phyloP scores from a whole-genome alignment of 768 basidiomycete genomes.

The Auriculariales sp. region DNA sequence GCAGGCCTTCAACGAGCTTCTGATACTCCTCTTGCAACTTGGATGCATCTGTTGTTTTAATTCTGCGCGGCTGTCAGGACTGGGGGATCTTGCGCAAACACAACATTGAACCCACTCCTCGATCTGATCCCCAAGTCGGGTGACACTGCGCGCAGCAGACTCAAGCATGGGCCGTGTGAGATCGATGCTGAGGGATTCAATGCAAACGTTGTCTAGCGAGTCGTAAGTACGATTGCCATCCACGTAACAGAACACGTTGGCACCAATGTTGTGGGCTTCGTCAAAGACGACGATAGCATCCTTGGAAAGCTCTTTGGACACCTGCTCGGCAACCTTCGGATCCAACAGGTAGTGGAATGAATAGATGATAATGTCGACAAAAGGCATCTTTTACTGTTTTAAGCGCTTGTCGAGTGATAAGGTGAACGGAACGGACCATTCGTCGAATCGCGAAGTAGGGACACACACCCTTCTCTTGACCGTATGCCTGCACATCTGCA shows the following conservation, averaged over 20 bases:
- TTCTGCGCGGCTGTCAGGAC: slow-evolving; percentile 30
- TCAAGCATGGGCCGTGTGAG: slow-evolving; percentile 96
- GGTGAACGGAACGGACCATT: slow-evolving; percentile 69
- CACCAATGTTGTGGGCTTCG: slow-evolving; percentile 98
- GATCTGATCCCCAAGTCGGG: slow-evolving; percentile 76
- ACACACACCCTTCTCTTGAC: slow-evolving; percentile 71
- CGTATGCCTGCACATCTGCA: slow-evolving; percentile 82
- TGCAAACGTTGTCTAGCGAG: slow-evolving; percentile 82
- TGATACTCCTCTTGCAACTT: slow-evolving; percentile 96
- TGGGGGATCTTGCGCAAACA: neutral
- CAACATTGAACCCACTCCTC: slow-evolving; percentile 72
- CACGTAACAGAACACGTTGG: neutral
- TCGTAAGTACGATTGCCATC: slow-evolving; percentile 1
- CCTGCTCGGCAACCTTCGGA: slow-evolving; percentile 98
- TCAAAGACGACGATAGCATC: slow-evolving; percentile 99
- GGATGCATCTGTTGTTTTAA: slow-evolving; percentile 83
- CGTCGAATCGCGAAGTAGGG: slow-evolving; percentile 93
- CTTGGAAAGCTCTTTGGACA: slow-evolving; percentile 93
- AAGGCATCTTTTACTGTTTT: slow-evolving; percentile 77
- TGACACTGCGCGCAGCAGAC: slow-evolving; percentile 78
- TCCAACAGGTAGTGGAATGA: slow-evolving; percentile 98
- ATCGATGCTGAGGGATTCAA: slow-evolving; percentile 95
- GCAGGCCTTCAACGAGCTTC: slow-evolving; percentile 84
- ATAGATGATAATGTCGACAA: slow-evolving; percentile 92
- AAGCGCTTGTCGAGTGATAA: neutral